Conservation (phyloP, 2,329 filamentous ascomycete species). For the Cercospora sesami region DNA sequence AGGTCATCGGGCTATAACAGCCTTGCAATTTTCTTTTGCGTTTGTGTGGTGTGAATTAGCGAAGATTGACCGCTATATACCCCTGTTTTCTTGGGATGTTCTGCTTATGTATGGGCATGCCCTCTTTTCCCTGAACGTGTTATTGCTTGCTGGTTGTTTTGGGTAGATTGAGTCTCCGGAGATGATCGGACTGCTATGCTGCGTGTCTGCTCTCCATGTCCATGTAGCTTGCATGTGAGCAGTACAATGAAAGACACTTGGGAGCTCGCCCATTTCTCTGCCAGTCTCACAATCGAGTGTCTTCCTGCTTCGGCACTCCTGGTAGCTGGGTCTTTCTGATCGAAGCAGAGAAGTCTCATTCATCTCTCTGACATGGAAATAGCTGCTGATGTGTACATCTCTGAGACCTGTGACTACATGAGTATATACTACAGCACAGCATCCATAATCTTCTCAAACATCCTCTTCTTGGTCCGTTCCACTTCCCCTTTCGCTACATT, state of each 20-base stretch:
- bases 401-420: neutral
- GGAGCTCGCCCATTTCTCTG: no score
- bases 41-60: neutral
- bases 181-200: neutral
- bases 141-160: neutral
- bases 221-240: neutral
- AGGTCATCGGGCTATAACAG: neutral
- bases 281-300: no score
- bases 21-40: neutral
- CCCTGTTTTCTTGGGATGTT: neutral
- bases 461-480: constrained; percentile 34
- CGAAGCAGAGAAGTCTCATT: no score
- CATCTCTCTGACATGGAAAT: no score
- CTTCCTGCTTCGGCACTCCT: no score
- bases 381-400: no score
- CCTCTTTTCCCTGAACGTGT: neutral
- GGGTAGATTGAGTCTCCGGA: neutral
- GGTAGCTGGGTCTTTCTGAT: no score
- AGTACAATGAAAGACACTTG: no score
- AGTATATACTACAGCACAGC: constrained; percentile 19
- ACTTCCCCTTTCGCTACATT: constrained; percentile 38
- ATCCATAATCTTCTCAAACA: constrained; percentile 37
- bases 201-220: neutral
- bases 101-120: neutral
- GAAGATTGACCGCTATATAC: neutral